Percentiles rank a stretch among this genome's conserved stretches.
Evolutionary conservation across 2,329 filamentous ascomycete species (phyloP).

Genomic region (Diplodia sapinea): DNA sequence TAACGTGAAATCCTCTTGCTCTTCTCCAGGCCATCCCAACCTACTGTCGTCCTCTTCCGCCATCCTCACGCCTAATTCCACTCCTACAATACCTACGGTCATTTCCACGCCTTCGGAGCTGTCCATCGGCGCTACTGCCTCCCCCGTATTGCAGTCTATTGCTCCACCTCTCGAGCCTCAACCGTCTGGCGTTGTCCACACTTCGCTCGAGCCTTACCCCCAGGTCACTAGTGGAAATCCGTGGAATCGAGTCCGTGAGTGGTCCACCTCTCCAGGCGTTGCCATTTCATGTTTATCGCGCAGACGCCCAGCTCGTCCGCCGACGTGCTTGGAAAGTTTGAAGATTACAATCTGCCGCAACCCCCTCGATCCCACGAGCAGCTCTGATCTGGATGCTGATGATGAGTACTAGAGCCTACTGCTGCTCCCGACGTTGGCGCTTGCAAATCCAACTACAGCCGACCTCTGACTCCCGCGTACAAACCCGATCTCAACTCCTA

Average conservation of each 20-base stretch:
- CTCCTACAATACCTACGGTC: constrained; percentile 11
- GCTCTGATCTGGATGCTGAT: background rate
- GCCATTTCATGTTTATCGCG: background rate
- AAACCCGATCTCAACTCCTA: constrained; percentile 5
- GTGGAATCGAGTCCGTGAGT: constrained; percentile 15
- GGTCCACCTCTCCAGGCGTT: background rate
- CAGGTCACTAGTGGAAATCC: constrained; percentile 18
- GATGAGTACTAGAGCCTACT: background rate
- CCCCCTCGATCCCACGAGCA: background rate
- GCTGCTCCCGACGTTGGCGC: constrained; percentile 13
- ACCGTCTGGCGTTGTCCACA: constrained; percentile 16
- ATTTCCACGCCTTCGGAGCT: background rate
- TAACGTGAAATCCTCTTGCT: constrained; percentile 8
- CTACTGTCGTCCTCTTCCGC: background rate
- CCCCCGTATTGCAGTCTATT: constrained; percentile 18
- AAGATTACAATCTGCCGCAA: constrained; percentile 6
- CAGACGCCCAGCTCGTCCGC: background rate
- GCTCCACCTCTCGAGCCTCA: constrained; percentile 17
- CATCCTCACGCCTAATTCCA: background rate
- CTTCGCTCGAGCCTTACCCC: constrained; percentile 17
- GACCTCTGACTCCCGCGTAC: background rate
- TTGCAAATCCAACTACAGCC: constrained; percentile 16
- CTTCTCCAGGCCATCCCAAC: background rate
- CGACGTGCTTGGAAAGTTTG: background rate
- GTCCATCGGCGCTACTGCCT: constrained; percentile 10